phyloP scores from a whole-genome alignment of 495 filamentous ascomycete species.

The Melanomma pulvis-pyrius region DNA sequence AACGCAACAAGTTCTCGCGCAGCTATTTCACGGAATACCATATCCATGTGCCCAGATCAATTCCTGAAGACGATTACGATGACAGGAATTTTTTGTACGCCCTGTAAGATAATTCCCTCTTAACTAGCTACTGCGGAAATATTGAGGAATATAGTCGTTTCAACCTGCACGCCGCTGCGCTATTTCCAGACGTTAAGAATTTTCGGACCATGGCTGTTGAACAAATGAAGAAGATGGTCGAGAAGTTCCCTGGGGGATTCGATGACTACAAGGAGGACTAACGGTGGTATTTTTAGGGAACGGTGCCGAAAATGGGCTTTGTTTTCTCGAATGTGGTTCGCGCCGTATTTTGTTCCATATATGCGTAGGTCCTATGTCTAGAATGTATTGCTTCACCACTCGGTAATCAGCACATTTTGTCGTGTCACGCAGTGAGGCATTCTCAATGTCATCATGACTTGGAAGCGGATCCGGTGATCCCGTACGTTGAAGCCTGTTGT shows the following conservation, averaged over 20 bases:
- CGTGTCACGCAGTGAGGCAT: no score
- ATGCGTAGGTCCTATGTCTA: no score
- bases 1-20: conserved; percentile 32
- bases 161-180: neutral
- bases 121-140: neutral
- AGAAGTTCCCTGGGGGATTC: neutral
- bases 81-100: conserved; percentile 40
- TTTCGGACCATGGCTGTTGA: neutral
- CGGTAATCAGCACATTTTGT: no score
- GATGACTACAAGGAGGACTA: neutral
- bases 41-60: conserved; percentile 31
- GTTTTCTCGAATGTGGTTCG: no score
- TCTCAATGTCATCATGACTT: no score
- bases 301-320: neutral
- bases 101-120: conserved; percentile 3
- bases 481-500: no score
- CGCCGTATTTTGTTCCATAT: no score
- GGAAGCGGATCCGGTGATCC: no score
- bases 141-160: neutral
- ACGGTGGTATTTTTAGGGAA: neutral
- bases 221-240: neutral
- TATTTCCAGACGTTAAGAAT: neutral
- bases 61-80: conserved; percentile 39
- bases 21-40: conserved; percentile 37
- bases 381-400: no score